phyloP scores from a whole-genome alignment of 192 early-diverging fungal species.

The Entrophospora sp. region DNA sequence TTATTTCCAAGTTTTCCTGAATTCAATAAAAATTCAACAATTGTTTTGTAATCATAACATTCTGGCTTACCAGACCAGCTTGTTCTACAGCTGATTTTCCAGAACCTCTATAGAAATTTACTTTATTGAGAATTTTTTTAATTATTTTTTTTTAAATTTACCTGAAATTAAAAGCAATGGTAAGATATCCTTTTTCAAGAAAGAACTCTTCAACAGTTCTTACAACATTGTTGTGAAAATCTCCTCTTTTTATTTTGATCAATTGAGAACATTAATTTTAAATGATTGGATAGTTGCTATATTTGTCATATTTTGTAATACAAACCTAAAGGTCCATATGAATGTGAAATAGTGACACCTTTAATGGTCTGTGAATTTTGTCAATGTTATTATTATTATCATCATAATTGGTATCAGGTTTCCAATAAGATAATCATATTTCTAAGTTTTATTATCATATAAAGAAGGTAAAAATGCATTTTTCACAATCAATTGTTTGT shows the following conservation, averaged over 20 bases:
- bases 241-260: not conserved
- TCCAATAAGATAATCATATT: not conserved
- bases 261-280: not conserved
- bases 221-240: slow-evolving; percentile 15
- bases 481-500: no score
- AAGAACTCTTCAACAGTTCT: slow-evolving; percentile 9
- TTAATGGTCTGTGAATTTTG: slow-evolving; percentile 13
- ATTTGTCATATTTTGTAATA: no score
- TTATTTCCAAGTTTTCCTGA: not conserved
- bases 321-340: slow-evolving; percentile 33
- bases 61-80: slow-evolving; percentile 34
- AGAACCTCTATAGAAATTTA: slow-evolving; percentile 21
- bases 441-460: slow-evolving; percentile 8
- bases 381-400: not conserved
- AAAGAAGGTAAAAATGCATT: slow-evolving; percentile 1
- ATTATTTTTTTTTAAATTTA: slow-evolving; percentile 5
- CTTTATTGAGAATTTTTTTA: not conserved
- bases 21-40: slow-evolving; percentile 29
- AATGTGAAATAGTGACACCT: slow-evolving; percentile 33
- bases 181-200: slow-evolving; percentile 13
- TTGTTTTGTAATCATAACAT: slow-evolving; percentile 29
- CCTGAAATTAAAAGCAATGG: slow-evolving; percentile 36
- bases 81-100: slow-evolving; percentile 33
- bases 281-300: not conserved
- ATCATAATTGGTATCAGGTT: not conserved